Evolutionary conservation across 75 land plant species (phyloP), one percentile per base, ranked within the genome.

Genomic region (Sequoiadendron giganteum): DNA sequence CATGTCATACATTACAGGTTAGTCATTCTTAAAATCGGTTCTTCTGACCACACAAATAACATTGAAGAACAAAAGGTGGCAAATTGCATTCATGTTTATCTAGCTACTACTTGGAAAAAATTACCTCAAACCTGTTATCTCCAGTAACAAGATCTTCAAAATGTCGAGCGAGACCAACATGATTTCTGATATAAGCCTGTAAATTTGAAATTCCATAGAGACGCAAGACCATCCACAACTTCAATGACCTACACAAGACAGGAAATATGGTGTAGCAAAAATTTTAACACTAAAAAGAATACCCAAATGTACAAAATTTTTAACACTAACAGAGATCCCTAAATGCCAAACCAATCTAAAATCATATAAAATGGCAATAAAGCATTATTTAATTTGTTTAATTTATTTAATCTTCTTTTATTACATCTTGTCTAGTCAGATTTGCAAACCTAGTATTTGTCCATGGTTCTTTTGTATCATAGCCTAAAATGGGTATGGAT

Each of bases 151-250:
- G 95, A 30, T 88, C 87, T 93, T 95, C 95, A 92, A 96, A 96
- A 49, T 92, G 90, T 86, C 90, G 88, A 72, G 97, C 96, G 86
- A 96, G 86, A 42, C 88, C 77, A 75, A 95, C 88, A 42, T 94
- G 95, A 77, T 93, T 93, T 88, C 97, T 86, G 85, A 96, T 95
- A 87, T 95, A 94, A 61, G 83, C 68, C 88, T 91, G 95, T 70
- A 96, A 87, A 38, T 94, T 93, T 87, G 95, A 94, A 85, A 89
- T 34, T 38, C 97, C 97, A 93, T 96, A 95, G 1, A 96, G 88
- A 49, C 96, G 90, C 89, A 96, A 87, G 19, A 96, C 96, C 95
- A 96, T 90, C 95, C 95, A 96, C 48, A 96, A 87, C 87, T 94
- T 95, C 75, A 95, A 68, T 45, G 97, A 94, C 65, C 97, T 95